phyloP scores from a whole-genome alignment of 2,329 filamentous ascomycete species.

The Fusarium multiceps region DNA sequence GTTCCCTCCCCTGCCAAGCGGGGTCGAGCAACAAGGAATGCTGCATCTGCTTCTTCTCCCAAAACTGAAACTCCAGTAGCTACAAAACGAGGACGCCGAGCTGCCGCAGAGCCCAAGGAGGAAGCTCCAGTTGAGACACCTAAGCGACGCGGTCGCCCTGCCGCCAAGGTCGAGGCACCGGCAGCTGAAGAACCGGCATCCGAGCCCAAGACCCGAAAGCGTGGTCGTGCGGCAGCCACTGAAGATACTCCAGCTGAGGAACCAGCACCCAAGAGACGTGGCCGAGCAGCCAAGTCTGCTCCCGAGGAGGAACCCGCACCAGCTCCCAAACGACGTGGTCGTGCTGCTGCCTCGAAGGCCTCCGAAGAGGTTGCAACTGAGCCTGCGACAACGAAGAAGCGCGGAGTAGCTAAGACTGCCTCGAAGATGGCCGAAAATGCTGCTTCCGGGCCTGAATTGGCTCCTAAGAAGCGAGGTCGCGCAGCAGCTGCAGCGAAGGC shows the following conservation, averaged over 20 bases:
- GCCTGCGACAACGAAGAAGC: constrained; percentile 23
- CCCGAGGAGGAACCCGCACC: constrained; percentile 7
- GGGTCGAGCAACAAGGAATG: constrained; percentile 28
- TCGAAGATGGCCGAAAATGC: constrained; percentile 13
- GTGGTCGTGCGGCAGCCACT: constrained; percentile 25
- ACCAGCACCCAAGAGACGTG: constrained; percentile 26
- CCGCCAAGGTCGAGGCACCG: constrained; percentile 13
- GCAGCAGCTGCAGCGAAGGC: constrained; percentile 4
- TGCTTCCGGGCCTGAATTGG: constrained; percentile 9
- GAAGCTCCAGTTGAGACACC: constrained; percentile 1
- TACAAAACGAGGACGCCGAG: constrained; percentile 21
- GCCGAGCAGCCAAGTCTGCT: constrained; percentile 18
- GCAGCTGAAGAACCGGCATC: neutral
- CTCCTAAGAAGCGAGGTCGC: constrained; percentile 28
- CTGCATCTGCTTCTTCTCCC: constrained; percentile 5
- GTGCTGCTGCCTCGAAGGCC: constrained; percentile 13
- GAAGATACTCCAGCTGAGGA: constrained; percentile 5
- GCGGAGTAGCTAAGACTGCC: constrained; percentile 12
- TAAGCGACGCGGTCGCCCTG: constrained; percentile 41
- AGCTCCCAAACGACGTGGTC: constrained; percentile 17
- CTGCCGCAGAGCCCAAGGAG: constrained; percentile 17
- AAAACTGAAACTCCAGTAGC: constrained; percentile 11
- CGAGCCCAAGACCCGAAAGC: constrained; percentile 32
- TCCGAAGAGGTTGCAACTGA: constrained; percentile 8
- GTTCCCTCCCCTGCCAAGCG: constrained; percentile 40